Evolutionary conservation across 148 eudicot species (phyloP).

Genomic region (Pouteria glomerata): DNA sequence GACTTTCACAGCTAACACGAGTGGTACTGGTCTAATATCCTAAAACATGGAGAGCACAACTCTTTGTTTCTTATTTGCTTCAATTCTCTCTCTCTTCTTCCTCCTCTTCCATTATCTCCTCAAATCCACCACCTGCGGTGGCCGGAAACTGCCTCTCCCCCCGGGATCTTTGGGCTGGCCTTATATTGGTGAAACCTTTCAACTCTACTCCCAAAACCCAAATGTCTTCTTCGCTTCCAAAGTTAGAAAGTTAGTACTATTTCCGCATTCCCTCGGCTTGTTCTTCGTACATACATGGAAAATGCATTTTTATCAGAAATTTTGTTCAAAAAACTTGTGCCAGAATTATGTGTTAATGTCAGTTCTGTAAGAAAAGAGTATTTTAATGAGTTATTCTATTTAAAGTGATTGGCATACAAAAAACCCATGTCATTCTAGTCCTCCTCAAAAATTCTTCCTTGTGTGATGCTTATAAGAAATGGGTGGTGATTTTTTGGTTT

Average conservation of each 20-base stretch:
- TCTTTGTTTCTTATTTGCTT: constrained; percentile 8
- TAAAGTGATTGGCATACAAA: too few species aligned
- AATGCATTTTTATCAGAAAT: too few species aligned
- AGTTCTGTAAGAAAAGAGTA: too few species aligned
- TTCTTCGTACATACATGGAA: too few species aligned
- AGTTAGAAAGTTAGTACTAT: constrained; percentile 58
- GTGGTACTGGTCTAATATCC: neutral
- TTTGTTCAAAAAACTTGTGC: too few species aligned
- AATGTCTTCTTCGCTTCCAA: constrained; percentile 84
- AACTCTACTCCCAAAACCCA: constrained; percentile 85
- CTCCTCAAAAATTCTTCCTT: too few species aligned
- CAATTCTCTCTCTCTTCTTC: constrained; percentile 13
- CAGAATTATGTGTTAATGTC: too few species aligned
- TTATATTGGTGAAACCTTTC: constrained; percentile 88
- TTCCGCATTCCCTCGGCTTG: neutral
- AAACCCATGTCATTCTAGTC: too few species aligned
- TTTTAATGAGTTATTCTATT: too few species aligned
- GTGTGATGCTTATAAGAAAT: too few species aligned
- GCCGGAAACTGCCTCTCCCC: constrained; percentile 52
- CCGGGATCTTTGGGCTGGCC: constrained; percentile 95
- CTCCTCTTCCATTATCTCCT: constrained; percentile 15
- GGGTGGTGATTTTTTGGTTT: neutral
- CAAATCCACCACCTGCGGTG: constrained; percentile 16
- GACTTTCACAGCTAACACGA: too few species aligned
- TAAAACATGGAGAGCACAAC: constrained; percentile 27